Evolutionary conservation across 1,139 yeast species (phyloP).

Genomic region (Lodderomyces pseudojiufengensis): DNA sequence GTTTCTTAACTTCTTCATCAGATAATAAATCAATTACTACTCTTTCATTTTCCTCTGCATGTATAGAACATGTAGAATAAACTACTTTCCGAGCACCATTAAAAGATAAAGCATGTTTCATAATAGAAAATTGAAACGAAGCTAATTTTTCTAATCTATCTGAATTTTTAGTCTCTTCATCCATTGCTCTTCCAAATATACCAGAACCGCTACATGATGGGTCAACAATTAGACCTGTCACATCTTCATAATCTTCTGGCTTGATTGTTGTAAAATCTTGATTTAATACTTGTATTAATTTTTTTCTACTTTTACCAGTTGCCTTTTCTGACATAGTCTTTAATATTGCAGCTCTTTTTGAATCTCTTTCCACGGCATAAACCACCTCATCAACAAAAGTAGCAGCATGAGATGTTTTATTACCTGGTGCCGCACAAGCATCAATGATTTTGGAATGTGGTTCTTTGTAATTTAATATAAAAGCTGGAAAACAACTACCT

Average conservation of each 20-base stretch:
- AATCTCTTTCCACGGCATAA: conserved; percentile 85
- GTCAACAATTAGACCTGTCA: conserved; percentile 84
- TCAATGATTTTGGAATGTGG: conserved; percentile 71
- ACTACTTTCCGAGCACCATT: conserved; percentile 78
- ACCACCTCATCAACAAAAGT: conserved; percentile 46
- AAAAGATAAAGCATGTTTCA: conserved; percentile 82
- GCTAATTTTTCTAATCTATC: conserved; percentile 68
- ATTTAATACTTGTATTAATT: conserved; percentile 64
- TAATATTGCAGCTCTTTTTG: conserved; percentile 65
- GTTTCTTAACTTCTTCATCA: conserved; percentile 54
- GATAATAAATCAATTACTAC: conserved; percentile 76
- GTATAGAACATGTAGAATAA: conserved; percentile 93
- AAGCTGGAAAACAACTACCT: conserved; percentile 95
- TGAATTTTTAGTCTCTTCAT: conserved; percentile 44
- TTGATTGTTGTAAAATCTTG: conserved; percentile 76
- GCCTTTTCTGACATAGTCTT: conserved; percentile 78
- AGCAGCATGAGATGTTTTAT: conserved; percentile 91
- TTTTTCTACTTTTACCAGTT: conserved; percentile 46
- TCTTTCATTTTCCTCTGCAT: conserved; percentile 87
- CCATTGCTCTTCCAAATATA: conserved; percentile 78
- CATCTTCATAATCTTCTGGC: conserved; percentile 59
- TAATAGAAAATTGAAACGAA: conserved; percentile 80
- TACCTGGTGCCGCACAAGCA: conserved; percentile 98
- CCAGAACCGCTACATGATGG: conserved; percentile 99
- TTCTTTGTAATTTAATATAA: conserved; percentile 50